A percentile compares a stretch with the other conserved stretches of the same genome.
Conservation (phyloP, 805 yeast genomes). For the Metschnikowia drakensbergensis region DNA sequence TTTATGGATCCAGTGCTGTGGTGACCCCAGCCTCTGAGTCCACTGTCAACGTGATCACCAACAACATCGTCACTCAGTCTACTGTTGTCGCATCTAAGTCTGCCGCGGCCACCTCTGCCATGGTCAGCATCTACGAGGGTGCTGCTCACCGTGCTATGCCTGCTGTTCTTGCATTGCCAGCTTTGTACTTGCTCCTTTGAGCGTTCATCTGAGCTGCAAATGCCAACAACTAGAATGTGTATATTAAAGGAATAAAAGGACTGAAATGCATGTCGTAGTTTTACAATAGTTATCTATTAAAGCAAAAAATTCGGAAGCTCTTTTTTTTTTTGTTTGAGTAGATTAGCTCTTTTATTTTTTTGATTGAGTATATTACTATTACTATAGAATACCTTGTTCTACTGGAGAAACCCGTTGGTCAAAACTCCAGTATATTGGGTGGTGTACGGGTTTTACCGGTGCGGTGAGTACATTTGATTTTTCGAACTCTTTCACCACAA, state of each 20-base stretch:
- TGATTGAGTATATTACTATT: no score
- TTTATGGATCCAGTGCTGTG: background rate
- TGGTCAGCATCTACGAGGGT: slow-evolving; percentile 26
- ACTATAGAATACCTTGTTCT: no score
- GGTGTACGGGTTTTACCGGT: background rate
- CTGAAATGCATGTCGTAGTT: background rate
- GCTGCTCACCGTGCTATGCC: slow-evolving; percentile 24
- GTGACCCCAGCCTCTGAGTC: slow-evolving; percentile 7
- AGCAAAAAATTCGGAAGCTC: no score
- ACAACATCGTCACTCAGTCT: slow-evolving; percentile 37
- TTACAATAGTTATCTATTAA: no score
- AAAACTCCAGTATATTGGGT: no score
- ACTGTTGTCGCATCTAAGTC: slow-evolving; percentile 18
- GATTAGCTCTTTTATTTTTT: no score
- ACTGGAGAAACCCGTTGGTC: no score
- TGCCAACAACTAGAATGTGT: background rate
- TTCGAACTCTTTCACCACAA: slow-evolving; percentile 2
- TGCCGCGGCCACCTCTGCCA: slow-evolving; percentile 4
- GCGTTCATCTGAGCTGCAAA: background rate
- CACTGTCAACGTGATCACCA: slow-evolving; percentile 40
- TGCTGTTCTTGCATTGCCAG: slow-evolving; percentile 24
- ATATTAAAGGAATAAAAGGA: background rate
- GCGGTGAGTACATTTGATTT: background rate
- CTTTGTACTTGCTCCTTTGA: slow-evolving; percentile 18
- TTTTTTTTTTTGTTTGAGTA: no score